A percentile compares a stretch with the other conserved stretches of the same genome.
These are phyloP conservation scores for Coemansia sp. DNA, from an alignment of 192 early-diverging fungal species.

Conservation along the genomic window DNA sequence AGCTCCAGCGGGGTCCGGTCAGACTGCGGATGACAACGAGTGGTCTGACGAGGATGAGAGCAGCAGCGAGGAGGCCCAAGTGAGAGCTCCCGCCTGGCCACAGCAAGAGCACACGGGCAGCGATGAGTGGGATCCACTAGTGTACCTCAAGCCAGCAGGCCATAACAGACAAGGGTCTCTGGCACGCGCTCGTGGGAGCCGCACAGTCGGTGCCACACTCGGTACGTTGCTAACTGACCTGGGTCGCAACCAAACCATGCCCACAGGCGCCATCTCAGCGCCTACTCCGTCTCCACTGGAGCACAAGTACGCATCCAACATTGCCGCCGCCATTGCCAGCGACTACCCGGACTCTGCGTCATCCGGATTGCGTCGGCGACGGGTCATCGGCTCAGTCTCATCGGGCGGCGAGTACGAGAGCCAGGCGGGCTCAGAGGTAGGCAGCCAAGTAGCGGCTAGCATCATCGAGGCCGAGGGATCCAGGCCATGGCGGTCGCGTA, in stretches of 20 bases:
- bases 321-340: neutral
- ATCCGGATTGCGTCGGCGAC: constrained; percentile 14
- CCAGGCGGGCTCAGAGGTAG: neutral
- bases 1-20: neutral
- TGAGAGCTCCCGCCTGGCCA: neutral
- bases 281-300: neutral
- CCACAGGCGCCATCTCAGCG: neutral
- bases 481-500: neutral
- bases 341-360: constrained; percentile 4
- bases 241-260: constrained; percentile 8
- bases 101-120: neutral
- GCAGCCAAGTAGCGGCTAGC: constrained; percentile 22
- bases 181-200: neutral
- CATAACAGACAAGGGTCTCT: neutral
- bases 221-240: constrained; percentile 31
- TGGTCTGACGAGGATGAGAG: constrained; percentile 9
- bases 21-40: constrained; percentile 3
- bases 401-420: constrained; percentile 1
- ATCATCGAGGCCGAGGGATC: constrained; percentile 23
- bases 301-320: neutral
- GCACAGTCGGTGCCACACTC: constrained; percentile 11
- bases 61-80: neutral
- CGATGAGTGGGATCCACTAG: constrained; percentile 34
- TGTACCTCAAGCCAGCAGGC: constrained; percentile 22
- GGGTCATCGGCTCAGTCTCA: neutral